Base-by-base conservation (phyloP, 176 grass and related monocot genomes). In the Triticum monococcum region DNA sequence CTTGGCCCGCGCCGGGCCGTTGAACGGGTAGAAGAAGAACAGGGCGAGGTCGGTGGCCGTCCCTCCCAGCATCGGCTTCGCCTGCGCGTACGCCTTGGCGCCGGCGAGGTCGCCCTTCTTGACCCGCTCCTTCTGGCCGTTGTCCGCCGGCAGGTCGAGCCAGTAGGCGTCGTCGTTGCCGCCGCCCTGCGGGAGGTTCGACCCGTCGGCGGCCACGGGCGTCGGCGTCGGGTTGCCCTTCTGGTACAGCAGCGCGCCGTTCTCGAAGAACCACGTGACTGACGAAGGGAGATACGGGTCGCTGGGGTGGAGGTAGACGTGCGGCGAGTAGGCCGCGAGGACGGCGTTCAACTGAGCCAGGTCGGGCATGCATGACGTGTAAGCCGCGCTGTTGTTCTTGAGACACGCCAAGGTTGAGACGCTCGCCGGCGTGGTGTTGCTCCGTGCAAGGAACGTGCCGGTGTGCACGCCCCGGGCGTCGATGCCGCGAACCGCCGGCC, bases 11-110 rank as follows among this genome's bases (percentile, higher is more conserved):
- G 92, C 96, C 4, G 86, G 81, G 5, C 96, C 96, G 33, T 98
- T 98, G 74, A 98, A 98, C 4, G 96, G 96, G 76, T 54, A 98
- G 72, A 98, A 98, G 23, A 98, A 35, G 90, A 93, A 98, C 28
- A 98, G 9, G 30, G 82, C 86, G 31, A 96, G 80, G 72, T 98
- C 96, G 9, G 96, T 94, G 66, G 31, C 85, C 48, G 96, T 98
- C 31, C 84, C 93, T 6, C 96, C 93, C 1, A 98, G 77, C 96
- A 96, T 95, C 25, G 93, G 90, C 69, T 98, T 98, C 36, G 87
- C 86, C 23, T 98, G 93, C 74, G 83, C 83, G 92, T 98, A 98
- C 24, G 85, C 81, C 76, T 87, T 88, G 11, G 88, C 79, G 64
- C 81, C 28, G 26, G 54, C 52, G 22, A 94, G 30, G 76, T 98